Evolutionary conservation across 2,329 filamentous ascomycete genomes (phyloP).

Genomic region (Lomentospora prolificans): DNA sequence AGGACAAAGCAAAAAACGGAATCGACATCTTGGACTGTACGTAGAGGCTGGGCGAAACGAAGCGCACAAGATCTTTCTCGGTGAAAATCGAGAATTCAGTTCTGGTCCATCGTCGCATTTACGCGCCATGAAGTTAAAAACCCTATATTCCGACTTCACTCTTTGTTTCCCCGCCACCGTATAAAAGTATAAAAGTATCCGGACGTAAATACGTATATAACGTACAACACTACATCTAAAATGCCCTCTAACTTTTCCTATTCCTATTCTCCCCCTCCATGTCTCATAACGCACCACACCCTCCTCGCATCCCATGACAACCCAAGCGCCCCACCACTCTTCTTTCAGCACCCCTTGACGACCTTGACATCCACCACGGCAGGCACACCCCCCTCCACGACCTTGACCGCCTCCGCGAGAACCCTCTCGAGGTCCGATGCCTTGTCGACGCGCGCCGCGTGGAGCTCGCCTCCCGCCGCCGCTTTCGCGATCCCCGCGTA

Average conservation of each 20-base stretch:
- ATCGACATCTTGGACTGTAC: too few species aligned
- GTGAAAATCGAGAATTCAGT: too few species aligned
- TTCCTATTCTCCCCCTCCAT: neutral
- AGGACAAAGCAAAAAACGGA: too few species aligned
- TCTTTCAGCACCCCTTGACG: slow-evolving; percentile 28
- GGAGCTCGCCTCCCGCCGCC: slow-evolving; percentile 43
- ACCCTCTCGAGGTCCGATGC: slow-evolving; percentile 35
- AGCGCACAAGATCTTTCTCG: too few species aligned
- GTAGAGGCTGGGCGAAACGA: too few species aligned
- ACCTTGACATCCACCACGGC: slow-evolving; percentile 46
- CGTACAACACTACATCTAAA: too few species aligned
- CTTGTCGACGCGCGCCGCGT: slow-evolving; percentile 36
- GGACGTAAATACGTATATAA: too few species aligned
- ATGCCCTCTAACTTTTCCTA: too few species aligned
- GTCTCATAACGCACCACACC: neutral
- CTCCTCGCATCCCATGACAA: neutral
- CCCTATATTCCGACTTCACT: neutral
- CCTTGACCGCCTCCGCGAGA: slow-evolving; percentile 38
- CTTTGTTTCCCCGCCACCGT: neutral
- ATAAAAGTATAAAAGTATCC: too few species aligned
- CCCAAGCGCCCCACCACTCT: neutral
- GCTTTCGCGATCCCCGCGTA: slow-evolving; percentile 53
- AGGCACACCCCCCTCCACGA: slow-evolving; percentile 38
- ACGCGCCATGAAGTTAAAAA: too few species aligned
- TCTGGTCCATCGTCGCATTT: too few species aligned